A percentile compares a stretch with the other conserved stretches of the same genome.
Conservation (phyloP, 2,329 filamentous ascomycete genomes). For the Botrytis medusae region DNA sequence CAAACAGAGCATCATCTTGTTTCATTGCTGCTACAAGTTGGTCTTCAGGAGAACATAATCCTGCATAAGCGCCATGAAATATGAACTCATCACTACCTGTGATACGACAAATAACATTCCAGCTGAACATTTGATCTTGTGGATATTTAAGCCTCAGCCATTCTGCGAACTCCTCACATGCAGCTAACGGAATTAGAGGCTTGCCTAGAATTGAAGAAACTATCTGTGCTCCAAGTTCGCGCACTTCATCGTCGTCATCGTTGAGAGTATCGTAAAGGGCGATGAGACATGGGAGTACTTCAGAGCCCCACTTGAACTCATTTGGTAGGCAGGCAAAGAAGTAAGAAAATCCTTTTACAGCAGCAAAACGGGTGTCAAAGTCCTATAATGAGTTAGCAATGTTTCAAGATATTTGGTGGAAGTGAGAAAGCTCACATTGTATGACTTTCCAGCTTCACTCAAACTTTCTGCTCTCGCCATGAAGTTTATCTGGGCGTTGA, state of each 20-base stretch:
- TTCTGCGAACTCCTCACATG: slow-evolving; percentile 24
- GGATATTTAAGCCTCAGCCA: slow-evolving; percentile 23
- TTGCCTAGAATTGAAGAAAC: slow-evolving; percentile 46
- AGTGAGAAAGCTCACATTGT: slow-evolving; percentile 45
- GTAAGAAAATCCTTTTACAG: slow-evolving; percentile 57
- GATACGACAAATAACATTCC: slow-evolving; percentile 29
- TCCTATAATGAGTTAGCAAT: slow-evolving; percentile 44
- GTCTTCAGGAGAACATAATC: slow-evolving; percentile 39
- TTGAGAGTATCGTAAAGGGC: slow-evolving; percentile 74
- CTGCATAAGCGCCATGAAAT: background rate
- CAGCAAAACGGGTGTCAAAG: slow-evolving; percentile 65
- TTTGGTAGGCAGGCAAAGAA: slow-evolving; percentile 39
- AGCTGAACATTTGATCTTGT: slow-evolving; percentile 13
- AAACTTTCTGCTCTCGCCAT: slow-evolving; percentile 52
- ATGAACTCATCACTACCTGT: slow-evolving; percentile 25
- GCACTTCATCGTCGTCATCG: slow-evolving; percentile 90
- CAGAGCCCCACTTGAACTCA: background rate
- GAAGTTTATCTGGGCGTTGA: slow-evolving; percentile 31
- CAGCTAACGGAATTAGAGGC: slow-evolving; percentile 41
- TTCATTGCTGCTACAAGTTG: slow-evolving; percentile 50
- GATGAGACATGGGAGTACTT: slow-evolving; percentile 56
- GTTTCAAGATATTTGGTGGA: background rate
- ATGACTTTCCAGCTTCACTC: slow-evolving; percentile 48
- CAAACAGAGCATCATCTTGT: slow-evolving; percentile 72
- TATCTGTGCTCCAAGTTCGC: slow-evolving; percentile 48